A percentile compares a stretch with the other conserved stretches of the same genome.
Evolutionary conservation across 352 stramenopile species (phyloP).

Genomic region (Globisporangium paroecandrum): DNA sequence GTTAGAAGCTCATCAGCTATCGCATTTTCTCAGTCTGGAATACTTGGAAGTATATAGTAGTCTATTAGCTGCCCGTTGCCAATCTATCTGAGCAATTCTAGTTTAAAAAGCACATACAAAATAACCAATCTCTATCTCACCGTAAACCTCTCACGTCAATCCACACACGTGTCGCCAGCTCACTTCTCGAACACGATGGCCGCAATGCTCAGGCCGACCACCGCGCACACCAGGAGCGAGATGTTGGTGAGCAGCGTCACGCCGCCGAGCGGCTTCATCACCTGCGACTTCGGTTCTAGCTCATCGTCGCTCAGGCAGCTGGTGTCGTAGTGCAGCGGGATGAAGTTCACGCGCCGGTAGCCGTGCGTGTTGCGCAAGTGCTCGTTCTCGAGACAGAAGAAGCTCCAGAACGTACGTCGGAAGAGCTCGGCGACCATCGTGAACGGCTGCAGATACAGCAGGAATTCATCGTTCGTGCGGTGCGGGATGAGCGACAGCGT

Average conservation of each 20-base stretch:
- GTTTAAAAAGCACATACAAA: too few relatives aligned
- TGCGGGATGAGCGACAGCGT: conserved; percentile 77
- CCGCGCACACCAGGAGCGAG: conserved; percentile 37
- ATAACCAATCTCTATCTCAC: neutral
- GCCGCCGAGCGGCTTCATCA: conserved; percentile 38
- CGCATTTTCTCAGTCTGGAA: too few relatives aligned
- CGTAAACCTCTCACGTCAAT: neutral
- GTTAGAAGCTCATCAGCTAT: too few relatives aligned
- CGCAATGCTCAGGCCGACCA: conserved; percentile 45
- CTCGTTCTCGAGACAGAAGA: conserved; percentile 85
- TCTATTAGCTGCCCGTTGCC: too few relatives aligned
- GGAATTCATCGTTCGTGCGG: conserved; percentile 49
- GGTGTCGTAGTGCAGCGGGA: conserved; percentile 81
- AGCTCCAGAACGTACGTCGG: conserved; percentile 84
- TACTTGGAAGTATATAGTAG: too few relatives aligned
- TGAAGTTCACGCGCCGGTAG: conserved; percentile 80
- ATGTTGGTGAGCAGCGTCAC: conserved; percentile 52
- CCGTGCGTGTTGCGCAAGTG: conserved; percentile 84
- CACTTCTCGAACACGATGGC: conserved; percentile 48
- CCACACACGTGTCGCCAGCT: neutral
- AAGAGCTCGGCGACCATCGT: conserved; percentile 86
- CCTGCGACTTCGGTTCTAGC: conserved; percentile 13
- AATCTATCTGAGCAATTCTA: too few relatives aligned
- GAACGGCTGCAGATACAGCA: conserved; percentile 79
- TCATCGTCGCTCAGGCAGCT: conserved; percentile 47